These are phyloP conservation scores for Colletotrichum sp. DNA, from an alignment of 2,329 filamentous ascomycete genomes.

Conservation along the genomic window DNA sequence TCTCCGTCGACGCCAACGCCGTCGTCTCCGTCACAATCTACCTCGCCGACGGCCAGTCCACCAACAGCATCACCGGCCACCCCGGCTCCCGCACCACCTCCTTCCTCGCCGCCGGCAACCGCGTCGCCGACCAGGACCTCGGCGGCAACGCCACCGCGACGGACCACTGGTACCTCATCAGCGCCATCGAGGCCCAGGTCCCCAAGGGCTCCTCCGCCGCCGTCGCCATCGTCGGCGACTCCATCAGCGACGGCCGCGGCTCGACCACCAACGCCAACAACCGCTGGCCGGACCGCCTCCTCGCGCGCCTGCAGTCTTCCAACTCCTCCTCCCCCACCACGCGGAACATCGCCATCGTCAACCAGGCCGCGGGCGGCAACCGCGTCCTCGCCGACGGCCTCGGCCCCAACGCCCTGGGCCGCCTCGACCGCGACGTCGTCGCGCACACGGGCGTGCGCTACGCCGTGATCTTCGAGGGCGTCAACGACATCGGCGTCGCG, in stretches of 20 bases:
- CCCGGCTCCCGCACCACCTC: constrained; percentile 65
- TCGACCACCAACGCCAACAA: constrained; percentile 64
- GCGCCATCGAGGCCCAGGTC: constrained; percentile 59
- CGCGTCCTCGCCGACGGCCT: constrained; percentile 63
- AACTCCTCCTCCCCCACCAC: constrained; percentile 24
- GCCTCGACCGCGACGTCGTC: constrained; percentile 66
- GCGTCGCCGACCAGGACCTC: constrained; percentile 47
- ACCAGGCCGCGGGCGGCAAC: constrained; percentile 70
- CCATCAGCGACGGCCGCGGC: constrained; percentile 69
- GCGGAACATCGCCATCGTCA: constrained; percentile 53
- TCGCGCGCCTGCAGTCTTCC: constrained; percentile 44
- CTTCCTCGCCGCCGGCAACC: constrained; percentile 59
- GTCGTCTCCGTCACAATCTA: constrained; percentile 64
- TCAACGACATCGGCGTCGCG: constrained; percentile 68
- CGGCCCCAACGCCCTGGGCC: constrained; percentile 61
- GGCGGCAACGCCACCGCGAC: constrained; percentile 24
- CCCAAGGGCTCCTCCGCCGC: constrained; percentile 37
- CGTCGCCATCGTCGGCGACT: constrained; percentile 67
- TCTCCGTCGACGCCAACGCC: constrained; percentile 51
- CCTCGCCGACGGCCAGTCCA: constrained; percentile 58
- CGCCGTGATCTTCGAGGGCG: constrained; percentile 65
- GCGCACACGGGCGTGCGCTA: constrained; percentile 59
- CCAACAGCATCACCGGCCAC: constrained; percentile 62
- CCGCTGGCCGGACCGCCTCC: constrained; percentile 48
- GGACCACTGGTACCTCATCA: constrained; percentile 65